These are phyloP conservation scores for Paraleonurus japonicus DNA, from an alignment of 257 asterid species.

Conservation along the genomic window DNA sequence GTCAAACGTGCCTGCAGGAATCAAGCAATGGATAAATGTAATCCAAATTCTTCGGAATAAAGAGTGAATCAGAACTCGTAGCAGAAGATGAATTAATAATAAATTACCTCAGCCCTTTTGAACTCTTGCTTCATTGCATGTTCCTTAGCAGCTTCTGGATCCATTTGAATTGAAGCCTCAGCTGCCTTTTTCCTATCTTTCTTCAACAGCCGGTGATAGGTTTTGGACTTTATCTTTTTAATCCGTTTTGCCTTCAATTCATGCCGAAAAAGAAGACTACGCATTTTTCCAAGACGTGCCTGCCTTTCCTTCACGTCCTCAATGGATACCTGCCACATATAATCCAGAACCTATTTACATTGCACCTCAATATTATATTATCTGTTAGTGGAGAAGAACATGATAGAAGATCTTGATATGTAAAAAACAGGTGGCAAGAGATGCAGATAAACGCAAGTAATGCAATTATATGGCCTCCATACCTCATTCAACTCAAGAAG, in stretches of 20 bases:
- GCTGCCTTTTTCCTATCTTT: constrained; percentile 64
- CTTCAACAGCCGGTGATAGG: constrained; percentile 73
- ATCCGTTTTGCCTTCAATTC: constrained; percentile 78
- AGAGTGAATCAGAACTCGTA: constrained; percentile 7
- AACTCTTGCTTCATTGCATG: constrained; percentile 74
- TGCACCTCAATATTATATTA: constrained; percentile 6
- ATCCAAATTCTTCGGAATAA: neutral
- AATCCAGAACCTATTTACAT: constrained; percentile 14
- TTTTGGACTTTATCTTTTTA: constrained; percentile 86
- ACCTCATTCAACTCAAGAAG: constrained; percentile 95
- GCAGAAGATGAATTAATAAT: neutral
- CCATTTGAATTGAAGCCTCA: constrained; percentile 49
- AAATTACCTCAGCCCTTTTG: constrained; percentile 76
- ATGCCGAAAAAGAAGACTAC: constrained; percentile 78
- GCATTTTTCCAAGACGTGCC: constrained; percentile 72
- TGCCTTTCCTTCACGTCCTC: constrained; percentile 73
- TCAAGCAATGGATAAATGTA: constrained; percentile 11
- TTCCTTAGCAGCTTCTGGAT: constrained; percentile 88
- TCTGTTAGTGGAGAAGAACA: neutral
- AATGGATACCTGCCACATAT: constrained; percentile 54
- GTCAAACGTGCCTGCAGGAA: constrained; percentile 81
- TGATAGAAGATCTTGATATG: neutral
- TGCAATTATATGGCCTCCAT: constrained; percentile 3
- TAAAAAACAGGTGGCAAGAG: neutral
- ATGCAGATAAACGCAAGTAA: neutral